Base-by-base conservation (phyloP, 306 rosid genomes). In the Purshia tridentata region DNA sequence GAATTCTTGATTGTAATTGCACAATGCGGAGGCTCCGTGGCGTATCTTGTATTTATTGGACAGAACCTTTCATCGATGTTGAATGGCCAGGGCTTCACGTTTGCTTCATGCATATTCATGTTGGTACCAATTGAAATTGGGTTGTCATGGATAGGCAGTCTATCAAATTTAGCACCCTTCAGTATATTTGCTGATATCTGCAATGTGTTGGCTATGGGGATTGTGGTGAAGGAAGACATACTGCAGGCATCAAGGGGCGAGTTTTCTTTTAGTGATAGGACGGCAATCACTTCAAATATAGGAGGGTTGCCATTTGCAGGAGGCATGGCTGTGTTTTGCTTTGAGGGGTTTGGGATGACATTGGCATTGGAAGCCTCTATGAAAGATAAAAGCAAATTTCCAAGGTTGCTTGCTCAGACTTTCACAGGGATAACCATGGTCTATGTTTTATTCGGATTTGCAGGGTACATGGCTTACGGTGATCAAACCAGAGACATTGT, bases 341-440 rank as follows among this genome's bases (percentile, higher is more conserved):
- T 93, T 67, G 97, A 90, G 83, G 98, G 98, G 41, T 89, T 90
- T 69, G 92, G 92, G 56, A 88, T 92, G 97, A 92, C 98, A 6
- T 81, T 90, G 74, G 90, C 98, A n/a, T 75, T 92, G 76, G 90
- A 93, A 68, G 64, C 81, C 16, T 84, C 88, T 9, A 84, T 82
- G 87, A 78, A 74, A 78, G 87, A 87, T 51, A 79, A 67, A 63
- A 72, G 61, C 22, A 75, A 79, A 4, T 94, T 91, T 78, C 92
- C 91, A 0, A 85, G 59, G 65, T 78, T 94, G 89, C 80, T 89
- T 65, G 97, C 87, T 76, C 90, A 78, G 86, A 85, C 91, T 52
- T 80, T 94, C 67, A 65, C 88, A n/a, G 97, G 90, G 59, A 94
- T 94, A 45, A 84, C 88, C 54, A 49, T 85, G 19, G 74, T 87